Base-by-base conservation (phyloP, 768 basidiomycete species). In the Suillus placidus region DNA sequence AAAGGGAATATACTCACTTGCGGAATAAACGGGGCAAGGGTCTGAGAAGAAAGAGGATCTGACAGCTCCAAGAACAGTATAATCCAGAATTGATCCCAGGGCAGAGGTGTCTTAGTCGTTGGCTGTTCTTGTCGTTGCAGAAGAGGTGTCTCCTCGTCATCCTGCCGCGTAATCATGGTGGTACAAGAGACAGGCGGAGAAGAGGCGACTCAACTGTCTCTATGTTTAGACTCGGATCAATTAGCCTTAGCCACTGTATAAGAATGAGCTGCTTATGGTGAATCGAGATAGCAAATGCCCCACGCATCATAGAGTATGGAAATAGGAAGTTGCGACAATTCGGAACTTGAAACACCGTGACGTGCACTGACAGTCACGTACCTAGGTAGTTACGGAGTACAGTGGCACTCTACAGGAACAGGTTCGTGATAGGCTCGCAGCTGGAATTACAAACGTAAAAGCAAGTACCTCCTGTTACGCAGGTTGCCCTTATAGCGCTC, bases 11-110 rank as follows among this genome's bases (percentile, higher is more conserved):
- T 7, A 62, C 83, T 34, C 68, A 88, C 89, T 80, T 77, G 73
- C 8, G 89, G 89, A 52, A 86, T 83, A 71, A 92, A 92, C 0
- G 91, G 92, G 52, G 85, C 85, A 65, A 92, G 90, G 63, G 92
- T 88, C 66, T 89, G 84, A 12, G 84, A 85, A 7, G 91, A 88
- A 64, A 93, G 73, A 6, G 91, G 90, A 73, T 93, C 92, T 62
- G 90, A 85, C 43, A 92, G 79, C 74, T 91, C 89, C 45, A 93
- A 79, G 68, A 91, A 79, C 67, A 93, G 73, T 3, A 92, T 79
- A 61, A 93, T 85, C 60, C 80, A 81, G 66, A 93, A 82, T 79
- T 92, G 91, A 64, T 81, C 80, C 85, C 83, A 86, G 35, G 91
- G 91, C 37, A 93, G 75, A 60, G 88, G 88, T 0, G 88, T 85